Evolutionary conservation across 1,139 yeast species (phyloP).

Genomic region (Pichia sp.): DNA sequence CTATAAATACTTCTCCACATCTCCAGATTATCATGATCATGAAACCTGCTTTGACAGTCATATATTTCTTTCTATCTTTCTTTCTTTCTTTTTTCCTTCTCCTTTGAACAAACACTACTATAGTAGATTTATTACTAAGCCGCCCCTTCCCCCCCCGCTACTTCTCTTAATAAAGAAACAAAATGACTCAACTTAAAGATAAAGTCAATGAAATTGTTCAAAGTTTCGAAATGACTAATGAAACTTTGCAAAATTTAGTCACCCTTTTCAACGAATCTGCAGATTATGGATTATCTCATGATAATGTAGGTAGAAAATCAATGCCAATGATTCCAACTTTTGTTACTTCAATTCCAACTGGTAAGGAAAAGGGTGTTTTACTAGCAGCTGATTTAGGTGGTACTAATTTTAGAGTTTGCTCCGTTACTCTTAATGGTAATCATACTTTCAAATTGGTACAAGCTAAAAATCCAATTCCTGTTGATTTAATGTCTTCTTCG

Average conservation of each 20-base stretch:
- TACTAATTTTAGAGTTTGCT: constrained; percentile 84
- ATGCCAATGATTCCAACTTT: constrained; percentile 88
- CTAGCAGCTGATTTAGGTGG: constrained; percentile 88
- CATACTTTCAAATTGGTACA: constrained; percentile 69
- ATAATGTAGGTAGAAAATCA: constrained; percentile 29
- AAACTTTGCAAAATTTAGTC: constrained; percentile 51
- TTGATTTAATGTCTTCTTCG: constrained; percentile 55
- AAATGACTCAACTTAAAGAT: constrained; percentile 6
- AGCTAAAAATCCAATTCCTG: constrained; percentile 67
- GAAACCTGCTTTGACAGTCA: not conserved
- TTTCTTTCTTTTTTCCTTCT: not conserved
- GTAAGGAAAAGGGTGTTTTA: constrained; percentile 68
- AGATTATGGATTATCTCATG: constrained; percentile 50
- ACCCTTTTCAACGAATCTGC: constrained; percentile 58
- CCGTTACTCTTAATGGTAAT: constrained; percentile 72
- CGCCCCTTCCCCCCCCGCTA: no score
- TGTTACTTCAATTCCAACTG: constrained; percentile 75
- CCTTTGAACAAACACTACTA: no score
- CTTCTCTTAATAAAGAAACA: not conserved
- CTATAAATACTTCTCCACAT: not conserved
- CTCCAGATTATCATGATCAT: not conserved
- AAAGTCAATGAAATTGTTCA: constrained; percentile 44
- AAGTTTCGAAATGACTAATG: constrained; percentile 50
- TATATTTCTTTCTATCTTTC: not conserved
- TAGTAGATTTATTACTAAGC: no score